phyloP scores from a whole-genome alignment of 768 basidiomycete genomes.

The Lepiota brunneoincarnata region DNA sequence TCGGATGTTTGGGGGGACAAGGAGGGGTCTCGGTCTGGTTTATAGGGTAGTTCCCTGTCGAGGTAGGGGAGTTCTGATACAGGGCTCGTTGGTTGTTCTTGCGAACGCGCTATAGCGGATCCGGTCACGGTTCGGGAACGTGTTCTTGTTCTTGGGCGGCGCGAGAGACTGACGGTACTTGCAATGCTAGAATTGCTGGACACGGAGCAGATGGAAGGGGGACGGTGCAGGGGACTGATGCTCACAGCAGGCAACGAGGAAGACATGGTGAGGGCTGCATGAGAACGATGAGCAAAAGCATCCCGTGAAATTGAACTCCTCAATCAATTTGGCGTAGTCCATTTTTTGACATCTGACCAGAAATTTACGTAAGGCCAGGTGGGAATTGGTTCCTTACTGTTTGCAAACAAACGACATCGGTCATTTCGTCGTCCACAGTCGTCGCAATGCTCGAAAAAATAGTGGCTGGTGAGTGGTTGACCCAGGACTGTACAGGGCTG shows the following conservation, averaged over 20 bases:
- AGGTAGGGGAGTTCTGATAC: constrained; percentile 34
- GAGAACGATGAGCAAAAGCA: constrained; percentile 10
- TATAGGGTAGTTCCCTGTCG: constrained; percentile 14
- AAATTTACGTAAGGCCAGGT: constrained; percentile 8
- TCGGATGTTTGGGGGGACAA: constrained; percentile 13
- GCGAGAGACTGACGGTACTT: constrained; percentile 48
- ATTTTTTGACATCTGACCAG: constrained; percentile 3
- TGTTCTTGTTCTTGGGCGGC: constrained; percentile 51
- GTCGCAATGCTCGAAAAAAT: constrained; percentile 20
- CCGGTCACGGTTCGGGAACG: constrained; percentile 52
- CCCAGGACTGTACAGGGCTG: too few relatives aligned
- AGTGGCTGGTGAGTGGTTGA: constrained; percentile 18
- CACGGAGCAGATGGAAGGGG: constrained; percentile 43
- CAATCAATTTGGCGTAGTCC: constrained; percentile 12
- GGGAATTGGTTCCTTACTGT: constrained; percentile 5
- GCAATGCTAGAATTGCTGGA: constrained; percentile 48
- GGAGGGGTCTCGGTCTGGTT: constrained; percentile 22
- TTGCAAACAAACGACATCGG: neutral
- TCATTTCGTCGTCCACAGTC: neutral
- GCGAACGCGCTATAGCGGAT: constrained; percentile 22
- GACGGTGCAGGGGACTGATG: constrained; percentile 23
- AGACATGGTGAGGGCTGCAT: constrained; percentile 19
- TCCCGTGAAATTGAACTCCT: too few relatives aligned
- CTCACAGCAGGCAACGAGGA: constrained; percentile 25
- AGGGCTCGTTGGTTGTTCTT: constrained; percentile 21